Base-by-base conservation (phyloP, 73 alveolate genomes). In the Paramecium biaurelia region DNA sequence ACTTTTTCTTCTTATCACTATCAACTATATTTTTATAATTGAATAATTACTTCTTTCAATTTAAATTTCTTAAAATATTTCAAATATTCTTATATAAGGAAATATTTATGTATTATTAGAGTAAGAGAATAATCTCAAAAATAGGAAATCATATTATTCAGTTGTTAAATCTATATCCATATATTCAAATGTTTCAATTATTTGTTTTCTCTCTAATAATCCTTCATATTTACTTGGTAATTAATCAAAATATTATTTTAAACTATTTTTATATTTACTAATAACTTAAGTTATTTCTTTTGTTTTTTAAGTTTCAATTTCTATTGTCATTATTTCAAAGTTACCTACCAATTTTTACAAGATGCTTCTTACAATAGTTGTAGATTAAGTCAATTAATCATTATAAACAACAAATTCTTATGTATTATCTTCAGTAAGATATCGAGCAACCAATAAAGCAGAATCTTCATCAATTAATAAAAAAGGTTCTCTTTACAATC, bases 171-270 rank as follows among this genome's bases (percentile, higher is more conserved):
- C 90, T 1, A 79, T 79, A 45, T 79, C 90, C 90, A 79, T 79
- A 34, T 30, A 79, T 79, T 79, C 90, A 34, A 79, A 79, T 11
- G 90, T 79, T 24, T 79, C 74, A 23, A 38, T 47, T 20, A 79
- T 79, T 20, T 79, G 18, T 79, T 41, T 42, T 79, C 90, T 79
- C 15, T 32, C 42, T 23, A 79, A 24, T 23, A 79, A 79, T 79
- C 90, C 90, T 47, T 79, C 90, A 79, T 79, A 79, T 47, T 79
- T 79, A 45, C 49, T 43, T 79, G 90, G 45, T 24, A 79, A 14
- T 45, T 79, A 47, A 79, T 79, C 90, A 30, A 79, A 79, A 34
- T 79, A 63, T 34, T 42, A 45, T 79, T 45, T 79, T 30, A 79
- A 79, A 45, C 90, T 79, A 79, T 47, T 79, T 79, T 63, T 79